Base-by-base conservation (phyloP, 1,139 yeast genomes). In the Arxiozyma slooffiae region DNA sequence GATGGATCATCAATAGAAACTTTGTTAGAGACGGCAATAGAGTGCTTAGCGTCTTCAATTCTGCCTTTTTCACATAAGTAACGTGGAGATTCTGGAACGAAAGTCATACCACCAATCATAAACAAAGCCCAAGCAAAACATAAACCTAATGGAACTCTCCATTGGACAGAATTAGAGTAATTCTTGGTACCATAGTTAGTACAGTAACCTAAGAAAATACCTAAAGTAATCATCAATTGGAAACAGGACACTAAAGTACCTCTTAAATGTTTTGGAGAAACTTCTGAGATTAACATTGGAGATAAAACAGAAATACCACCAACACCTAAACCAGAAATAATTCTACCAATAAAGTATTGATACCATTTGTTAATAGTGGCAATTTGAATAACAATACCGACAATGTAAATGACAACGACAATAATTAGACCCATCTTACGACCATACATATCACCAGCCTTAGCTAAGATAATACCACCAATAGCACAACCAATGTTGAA, bases 41-140 rank as follows among this genome's bases (percentile, higher is more conserved):
- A 69, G 23, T 61, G 55, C 67, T 74, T 75, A 40, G 92, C 92
- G 51, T 76, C 77, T 24, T 74, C 84, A 51, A 78, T 67, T 52
- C 71, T 70, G 54, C 73, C 78, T 49, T 67, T 71, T 55, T 78
- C 76, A 55, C 82, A 74, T 67, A 76, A 76, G 71, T 70, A 85
- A 71, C 94, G 78, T 61, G 94, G 89, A 46, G 90, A 80, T 69
- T 85, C 94, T 54, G 94, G 94, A 70, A 82, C 77, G 61, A 80
- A 71, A 51, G 75, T 58, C 79, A 83, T 78, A 65, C 85, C 90
- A 50, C 67, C 57, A 45, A 71, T 57, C 60, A 73, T 64, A 42
- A 72, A 54, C 48, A 66, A 48, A 24, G 75, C 74, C 74, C 75
- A 74, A 47, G 67, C 64, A 59, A 75, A 72, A 55, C 72, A 70